Evolutionary conservation across 768 basidiomycete genomes (phyloP).

Genomic region (Agrocybe pediades): DNA sequence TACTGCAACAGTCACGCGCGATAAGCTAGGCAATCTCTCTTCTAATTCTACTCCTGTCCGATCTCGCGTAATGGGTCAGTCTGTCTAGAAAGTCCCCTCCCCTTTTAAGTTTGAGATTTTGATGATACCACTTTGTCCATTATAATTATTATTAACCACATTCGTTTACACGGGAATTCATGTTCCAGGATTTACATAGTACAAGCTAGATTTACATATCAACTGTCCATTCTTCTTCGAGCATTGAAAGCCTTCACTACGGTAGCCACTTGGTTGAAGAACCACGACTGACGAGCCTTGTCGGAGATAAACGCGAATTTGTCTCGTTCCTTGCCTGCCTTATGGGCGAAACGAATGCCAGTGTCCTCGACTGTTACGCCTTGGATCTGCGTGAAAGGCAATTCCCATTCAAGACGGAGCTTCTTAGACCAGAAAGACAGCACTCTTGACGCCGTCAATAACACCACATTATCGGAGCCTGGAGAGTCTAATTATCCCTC

Average conservation of each 20-base stretch:
- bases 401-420: constrained; percentile 88
- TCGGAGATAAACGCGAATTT: constrained; percentile 78
- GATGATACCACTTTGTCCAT: constrained; percentile 15
- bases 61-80: constrained; percentile 9
- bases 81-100: constrained; percentile 1
- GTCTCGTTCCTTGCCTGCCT: constrained; percentile 72
- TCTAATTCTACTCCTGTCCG: constrained; percentile 4
- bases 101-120: background rate
- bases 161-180: constrained; percentile 5
- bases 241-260: constrained; percentile 81
- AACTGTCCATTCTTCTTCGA: constrained; percentile 62
- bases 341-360: constrained; percentile 87
- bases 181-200: constrained; percentile 10
- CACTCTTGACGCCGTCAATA: constrained; percentile 78
- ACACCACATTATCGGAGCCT: constrained; percentile 76
- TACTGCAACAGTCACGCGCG: constrained; percentile 32
- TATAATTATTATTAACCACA: constrained; percentile 15
- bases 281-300: constrained; percentile 76
- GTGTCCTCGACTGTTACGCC: constrained; percentile 89
- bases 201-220: constrained; percentile 6
- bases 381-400: constrained; percentile 84
- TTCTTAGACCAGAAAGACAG: constrained; percentile 85
- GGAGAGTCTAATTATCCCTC: constrained; percentile 54
- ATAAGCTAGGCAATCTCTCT: constrained; percentile 17
- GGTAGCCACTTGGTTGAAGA: constrained; percentile 73